Evolutionary conservation across 352 stramenopile species (phyloP).

Genomic region (Globisporangium emineosum): DNA sequence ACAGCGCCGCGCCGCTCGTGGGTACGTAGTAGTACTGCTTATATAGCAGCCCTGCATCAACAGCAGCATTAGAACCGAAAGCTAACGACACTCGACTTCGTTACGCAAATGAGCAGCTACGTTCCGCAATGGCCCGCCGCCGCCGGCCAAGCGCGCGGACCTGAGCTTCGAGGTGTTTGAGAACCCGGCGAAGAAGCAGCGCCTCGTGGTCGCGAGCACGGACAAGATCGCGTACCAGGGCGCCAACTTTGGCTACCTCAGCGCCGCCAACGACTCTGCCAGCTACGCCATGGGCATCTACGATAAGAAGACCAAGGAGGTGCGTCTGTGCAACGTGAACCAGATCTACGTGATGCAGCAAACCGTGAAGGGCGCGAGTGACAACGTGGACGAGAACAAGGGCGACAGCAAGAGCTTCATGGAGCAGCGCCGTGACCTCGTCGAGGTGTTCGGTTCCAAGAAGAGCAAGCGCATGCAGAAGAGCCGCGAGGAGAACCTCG

Average conservation of each 20-base stretch:
- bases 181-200: conserved; percentile 77
- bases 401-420: conserved; percentile 58
- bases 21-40: conserved; percentile 29
- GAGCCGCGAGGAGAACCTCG: conserved; percentile 79
- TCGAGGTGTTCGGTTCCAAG: conserved; percentile 80
- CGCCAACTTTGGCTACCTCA: conserved; percentile 83
- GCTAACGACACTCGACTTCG: background rate
- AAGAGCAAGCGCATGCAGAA: conserved; percentile 85
- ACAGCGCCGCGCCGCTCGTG: conserved; percentile 53
- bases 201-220: conserved; percentile 68
- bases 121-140: conserved; percentile 77
- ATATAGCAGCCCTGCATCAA: background rate
- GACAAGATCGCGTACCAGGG: conserved; percentile 83
- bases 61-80: background rate
- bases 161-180: conserved; percentile 81
- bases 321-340: conserved; percentile 73
- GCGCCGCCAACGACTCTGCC: conserved; percentile 60
- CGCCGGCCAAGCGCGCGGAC: conserved; percentile 47
- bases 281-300: conserved; percentile 76
- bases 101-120: conserved; percentile 38
- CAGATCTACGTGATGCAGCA: conserved; percentile 89
- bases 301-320: conserved; percentile 69
- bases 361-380: conserved; percentile 60
- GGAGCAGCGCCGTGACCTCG: conserved; percentile 68
- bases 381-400: conserved; percentile 68